Evolutionary conservation across 2,329 filamentous ascomycete species (phyloP), one percentile per base, ranked within the genome.

Genomic region (Hymenoscyphus infarciens): DNA sequence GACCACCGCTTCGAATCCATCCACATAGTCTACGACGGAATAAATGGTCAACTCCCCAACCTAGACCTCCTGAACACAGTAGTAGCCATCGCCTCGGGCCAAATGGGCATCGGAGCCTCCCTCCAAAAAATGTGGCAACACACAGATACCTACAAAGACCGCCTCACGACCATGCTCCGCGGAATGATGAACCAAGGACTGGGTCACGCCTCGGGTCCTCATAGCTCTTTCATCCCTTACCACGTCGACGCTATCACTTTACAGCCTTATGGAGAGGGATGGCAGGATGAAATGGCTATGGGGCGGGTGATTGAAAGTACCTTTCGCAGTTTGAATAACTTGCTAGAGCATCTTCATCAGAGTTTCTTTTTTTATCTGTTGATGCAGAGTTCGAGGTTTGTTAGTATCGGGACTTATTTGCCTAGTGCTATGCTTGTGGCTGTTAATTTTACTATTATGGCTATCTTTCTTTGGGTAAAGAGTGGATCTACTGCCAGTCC

Each of bases 321-420:
- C 2, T 96, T 96, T 75, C 84, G 95, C 71, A 97, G 92, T 75
- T 80, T 99, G 76, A 99, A 99, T 79, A 99, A 99, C 73, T 79
- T 99, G 63, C 83, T 99, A 35, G 95, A 99, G 77, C 93, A 99
- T 74, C 82, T 99, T 65, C 95, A 99, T 75, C 95, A 99, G 78
- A 97, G 93, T 75, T 99, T 99, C 81, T 99, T 99, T 83, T 98
- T 99, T 78, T 99, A 99, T 75, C 81, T 99, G 59, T 82, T 99
- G 54, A 92, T 98, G 86, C 45, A 52, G 45, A 89, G 96, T 69
- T 85, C 88, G 33, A 91, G 95, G 11, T 99, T 99, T 74, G 95
- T 98, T 69, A 98, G 93, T 77, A 99, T 99, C 67, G 95, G 95
- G 16, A 99, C 94, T 1, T 99, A 99, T 73, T 82, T 99, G 3